Conservation (phyloP, 2,329 filamentous ascomycete genomes). For the Volutella citrinella region DNA sequence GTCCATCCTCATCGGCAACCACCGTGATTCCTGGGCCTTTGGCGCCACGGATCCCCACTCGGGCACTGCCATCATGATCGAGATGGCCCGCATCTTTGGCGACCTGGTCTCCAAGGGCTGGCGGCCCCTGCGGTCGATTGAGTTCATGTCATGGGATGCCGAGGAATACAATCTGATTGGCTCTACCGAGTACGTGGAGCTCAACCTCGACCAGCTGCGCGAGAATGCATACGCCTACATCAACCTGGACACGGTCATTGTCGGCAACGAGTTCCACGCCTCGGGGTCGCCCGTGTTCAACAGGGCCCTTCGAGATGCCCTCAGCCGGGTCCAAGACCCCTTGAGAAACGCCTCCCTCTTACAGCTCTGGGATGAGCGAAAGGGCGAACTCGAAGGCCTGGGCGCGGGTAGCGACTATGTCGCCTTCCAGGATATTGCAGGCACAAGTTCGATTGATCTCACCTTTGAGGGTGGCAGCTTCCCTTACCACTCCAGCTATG, state of each 20-base stretch:
- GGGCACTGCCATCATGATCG: slow-evolving; percentile 87
- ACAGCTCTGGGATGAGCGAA: slow-evolving; percentile 69
- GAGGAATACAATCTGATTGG: slow-evolving; percentile 92
- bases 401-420: slow-evolving; percentile 80
- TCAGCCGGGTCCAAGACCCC: slow-evolving; percentile 74
- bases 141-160: slow-evolving; percentile 96
- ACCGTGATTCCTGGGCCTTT: slow-evolving; percentile 89
- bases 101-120: slow-evolving; percentile 75
- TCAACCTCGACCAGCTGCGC: slow-evolving; percentile 70
- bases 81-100: slow-evolving; percentile 82
- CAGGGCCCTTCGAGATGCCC: slow-evolving; percentile 66
- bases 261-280: slow-evolving; percentile 71
- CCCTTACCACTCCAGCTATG: slow-evolving; percentile 82
- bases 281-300: slow-evolving; percentile 78
- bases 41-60: slow-evolving; percentile 83
- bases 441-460: slow-evolving; percentile 83
- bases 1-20: slow-evolving; percentile 86
- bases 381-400: slow-evolving; percentile 62
- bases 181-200: slow-evolving; percentile 92
- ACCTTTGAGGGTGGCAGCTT: slow-evolving; percentile 66
- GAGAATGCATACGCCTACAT: slow-evolving; percentile 80
- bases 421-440: slow-evolving; percentile 87
- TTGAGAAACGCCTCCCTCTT: slow-evolving; percentile 67
- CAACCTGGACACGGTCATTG: slow-evolving; percentile 83
- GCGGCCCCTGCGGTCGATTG: slow-evolving; percentile 89